Evolutionary conservation across 345 rosid species (phyloP), one percentile per base, ranked within the genome.

Genomic region (Punica granatum): DNA sequence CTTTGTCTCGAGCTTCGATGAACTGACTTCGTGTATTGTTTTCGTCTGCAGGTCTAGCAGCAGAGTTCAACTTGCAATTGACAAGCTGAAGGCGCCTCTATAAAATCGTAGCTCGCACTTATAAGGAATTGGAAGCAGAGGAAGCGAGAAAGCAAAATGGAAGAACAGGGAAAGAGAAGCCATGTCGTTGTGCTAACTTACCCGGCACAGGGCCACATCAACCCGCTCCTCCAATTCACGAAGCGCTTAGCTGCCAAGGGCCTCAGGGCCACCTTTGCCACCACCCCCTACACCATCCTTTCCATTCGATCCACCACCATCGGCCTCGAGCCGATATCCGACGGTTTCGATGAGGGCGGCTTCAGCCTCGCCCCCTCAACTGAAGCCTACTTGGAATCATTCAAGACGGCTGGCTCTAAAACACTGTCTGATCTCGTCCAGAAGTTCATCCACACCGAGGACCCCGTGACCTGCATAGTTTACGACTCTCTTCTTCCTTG

Each of bases 141-240:
- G 26, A 25, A 51, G 30, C 30, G 58, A 48, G 53, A 21, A 21
- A 51, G 58, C 58, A 23, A 51, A 9, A 51, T 51, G 58, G 53
- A 60, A 61, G 32, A 16, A 14, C 48, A 78, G 71, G 67, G 72
- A 69, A 39, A 36, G 44, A 69, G 65, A 62, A 31, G 60, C 30
- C 97, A 88, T 48, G 86, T 85, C 6, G 35, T 88, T 1, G 72
- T 88, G 10, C 30, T 91, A 32, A 87, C 95, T 19, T 91, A 85
- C 63, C 95, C 95, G 46, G 77, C 86, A 73, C 92, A 88, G 78
- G 97, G 97, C 67, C 96, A 88, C 80, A 83, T 88, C 14, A 89
- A 89, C 81, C 92, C 97, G 3, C 83, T 83, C 73, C 82, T 87
- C 74, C 90, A 87, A 42, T 87, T 88, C 60, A 91, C 90, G 1